Percentiles rank a stretch among this genome's conserved stretches.
Conservation (phyloP, 495 filamentous ascomycete species). For the Aspergillus coremiiformis region DNA sequence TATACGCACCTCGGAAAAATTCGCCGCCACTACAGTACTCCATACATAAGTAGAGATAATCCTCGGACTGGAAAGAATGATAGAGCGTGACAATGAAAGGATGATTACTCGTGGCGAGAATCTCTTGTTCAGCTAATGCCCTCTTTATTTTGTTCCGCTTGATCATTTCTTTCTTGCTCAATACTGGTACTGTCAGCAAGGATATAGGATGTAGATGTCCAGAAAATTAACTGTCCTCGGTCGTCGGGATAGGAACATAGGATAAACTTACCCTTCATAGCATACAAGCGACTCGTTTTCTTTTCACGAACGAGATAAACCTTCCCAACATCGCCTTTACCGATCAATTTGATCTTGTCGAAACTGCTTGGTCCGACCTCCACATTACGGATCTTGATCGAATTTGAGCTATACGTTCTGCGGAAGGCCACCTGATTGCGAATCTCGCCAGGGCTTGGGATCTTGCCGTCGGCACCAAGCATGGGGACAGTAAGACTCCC, state of each 20-base stretch:
- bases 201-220: neutral
- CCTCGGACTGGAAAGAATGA: conserved; percentile 97
- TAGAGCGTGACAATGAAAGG: conserved; percentile 98
- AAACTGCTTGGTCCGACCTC: conserved; percentile 95
- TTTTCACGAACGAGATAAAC: conserved; percentile 97
- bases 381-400: conserved; percentile 94
- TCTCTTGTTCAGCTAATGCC: conserved; percentile 94
- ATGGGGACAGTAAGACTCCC: conserved; percentile 37
- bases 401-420: conserved; percentile 96
- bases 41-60: conserved; percentile 98
- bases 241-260: neutral
- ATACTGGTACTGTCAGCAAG: conserved; percentile 49
- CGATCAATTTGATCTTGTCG: conserved; percentile 98
- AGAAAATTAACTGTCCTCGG: neutral
- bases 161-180: conserved; percentile 99
- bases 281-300: conserved; percentile 89
- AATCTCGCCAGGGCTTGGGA: conserved; percentile 47
- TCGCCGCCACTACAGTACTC: conserved; percentile 98
- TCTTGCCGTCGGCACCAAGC: conserved; percentile 31
- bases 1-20: conserved; percentile 72
- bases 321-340: conserved; percentile 97
- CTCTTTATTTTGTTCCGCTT: conserved; percentile 99
- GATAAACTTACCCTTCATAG: conserved; percentile 86
- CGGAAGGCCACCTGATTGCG: conserved; percentile 65
- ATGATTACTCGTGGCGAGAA: conserved; percentile 95